These are phyloP conservation scores for Isoetes taiwanensis DNA, from an alignment of 75 land plant species.

Conservation along the genomic window DNA sequence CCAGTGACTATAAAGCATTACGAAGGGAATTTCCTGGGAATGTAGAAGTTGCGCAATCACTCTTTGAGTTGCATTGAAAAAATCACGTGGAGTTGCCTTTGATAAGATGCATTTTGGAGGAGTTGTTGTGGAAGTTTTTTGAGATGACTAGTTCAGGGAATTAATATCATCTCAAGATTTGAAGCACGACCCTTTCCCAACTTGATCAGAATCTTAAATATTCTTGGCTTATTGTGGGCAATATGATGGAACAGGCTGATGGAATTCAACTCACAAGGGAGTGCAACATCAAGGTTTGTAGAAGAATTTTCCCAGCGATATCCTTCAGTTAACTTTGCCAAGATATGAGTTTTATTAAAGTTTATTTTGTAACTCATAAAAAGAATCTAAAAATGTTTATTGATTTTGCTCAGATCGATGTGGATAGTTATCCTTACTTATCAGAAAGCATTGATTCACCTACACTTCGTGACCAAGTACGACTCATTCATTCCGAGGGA, in stretches of 20 bases:
- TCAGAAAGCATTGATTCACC: too few species aligned
- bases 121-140: conserved; percentile 35
- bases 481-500: too few species aligned
- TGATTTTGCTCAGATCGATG: too few species aligned
- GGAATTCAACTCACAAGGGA: conserved; percentile 31
- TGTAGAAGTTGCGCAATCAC: conserved; percentile 43
- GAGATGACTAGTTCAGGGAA: conserved; percentile 38
- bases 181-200: too few species aligned
- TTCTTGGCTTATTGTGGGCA: too few species aligned
- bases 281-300: conserved; percentile 37
- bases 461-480: too few species aligned
- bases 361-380: too few species aligned
- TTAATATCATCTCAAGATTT: conserved; percentile 45
- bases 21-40: conserved; percentile 52
- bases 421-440: too few species aligned
- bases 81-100: conserved; percentile 38
- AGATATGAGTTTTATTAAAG: too few species aligned
- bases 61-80: conserved; percentile 50
- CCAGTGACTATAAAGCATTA: conserved; percentile 61
- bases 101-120: conserved; percentile 41
- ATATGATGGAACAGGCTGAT: conserved; percentile 34
- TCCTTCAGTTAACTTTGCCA: conserved; percentile 55
- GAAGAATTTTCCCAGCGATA: conserved; percentile 46
- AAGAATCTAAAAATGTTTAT: too few species aligned
- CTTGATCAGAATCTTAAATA: too few species aligned